Conservation (phyloP, 306 rosid species). For the Cucurbita maxima region DNA sequence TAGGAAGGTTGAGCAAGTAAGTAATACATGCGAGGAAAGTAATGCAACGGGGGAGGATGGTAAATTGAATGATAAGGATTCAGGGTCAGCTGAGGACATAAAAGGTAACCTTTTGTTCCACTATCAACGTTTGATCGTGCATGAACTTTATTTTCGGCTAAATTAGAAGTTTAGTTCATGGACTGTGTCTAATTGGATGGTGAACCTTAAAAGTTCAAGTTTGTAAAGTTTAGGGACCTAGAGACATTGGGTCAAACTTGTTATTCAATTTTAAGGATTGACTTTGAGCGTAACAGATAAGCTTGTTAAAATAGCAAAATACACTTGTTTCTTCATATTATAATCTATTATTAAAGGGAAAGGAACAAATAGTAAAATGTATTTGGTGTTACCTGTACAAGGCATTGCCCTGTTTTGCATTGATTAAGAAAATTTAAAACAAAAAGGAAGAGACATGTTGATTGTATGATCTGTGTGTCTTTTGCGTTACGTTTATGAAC, state of each 20-base stretch:
- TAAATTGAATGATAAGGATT: conserved; percentile 30
- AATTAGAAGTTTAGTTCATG: neutral
- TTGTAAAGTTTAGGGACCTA: neutral
- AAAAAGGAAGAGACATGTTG: neutral
- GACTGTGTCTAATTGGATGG: neutral
- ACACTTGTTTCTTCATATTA: neutral
- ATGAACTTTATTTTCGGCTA: neutral
- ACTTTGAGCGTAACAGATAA: neutral
- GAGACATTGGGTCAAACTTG: neutral
- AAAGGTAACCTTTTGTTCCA: conserved; percentile 32
- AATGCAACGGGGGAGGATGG: conserved; percentile 35
- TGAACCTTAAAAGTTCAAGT: neutral
- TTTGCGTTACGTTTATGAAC: neutral
- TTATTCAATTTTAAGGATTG: neutral
- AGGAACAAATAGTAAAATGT: neutral
- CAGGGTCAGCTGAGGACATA: conserved; percentile 25
- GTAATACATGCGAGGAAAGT: conserved; percentile 28
- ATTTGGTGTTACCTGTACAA: neutral
- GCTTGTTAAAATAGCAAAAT: neutral
- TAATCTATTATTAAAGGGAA: neutral
- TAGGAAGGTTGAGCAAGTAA: conserved; percentile 31
- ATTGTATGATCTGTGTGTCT: neutral
- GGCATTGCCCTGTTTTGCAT: neutral
- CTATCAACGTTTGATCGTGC: neutral
- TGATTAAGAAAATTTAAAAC: neutral